Conservation (phyloP, 192 early-diverging fungal genomes). For the Glomus cerebriforme region DNA sequence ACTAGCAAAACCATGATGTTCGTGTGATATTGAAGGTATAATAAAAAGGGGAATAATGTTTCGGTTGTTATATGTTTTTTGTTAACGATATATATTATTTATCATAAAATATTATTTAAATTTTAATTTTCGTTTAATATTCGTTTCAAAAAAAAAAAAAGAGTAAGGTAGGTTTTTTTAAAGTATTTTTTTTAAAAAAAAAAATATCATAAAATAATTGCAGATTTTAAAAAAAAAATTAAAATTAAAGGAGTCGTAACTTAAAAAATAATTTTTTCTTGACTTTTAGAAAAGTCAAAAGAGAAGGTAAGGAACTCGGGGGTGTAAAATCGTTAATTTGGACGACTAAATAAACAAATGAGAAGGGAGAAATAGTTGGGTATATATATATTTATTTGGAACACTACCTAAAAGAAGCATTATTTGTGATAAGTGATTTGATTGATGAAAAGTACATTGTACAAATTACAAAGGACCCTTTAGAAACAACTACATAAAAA, state of each 20-base stretch:
- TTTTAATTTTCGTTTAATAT: neutral
- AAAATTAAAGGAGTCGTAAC: no score
- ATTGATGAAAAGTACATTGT: neutral
- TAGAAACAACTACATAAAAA: neutral
- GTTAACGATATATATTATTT: neutral
- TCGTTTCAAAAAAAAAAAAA: no score
- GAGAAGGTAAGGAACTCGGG: neutral
- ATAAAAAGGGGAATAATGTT: neutral
- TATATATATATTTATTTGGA: neutral
- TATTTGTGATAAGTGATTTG: neutral
- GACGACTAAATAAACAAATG: neutral
- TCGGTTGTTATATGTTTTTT: neutral
- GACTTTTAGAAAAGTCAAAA: neutral
- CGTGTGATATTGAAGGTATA: neutral
- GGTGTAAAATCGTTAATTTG: neutral
- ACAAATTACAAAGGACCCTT: neutral
- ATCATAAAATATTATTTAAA: neutral
- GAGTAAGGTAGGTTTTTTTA: no score
- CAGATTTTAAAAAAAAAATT: no score
- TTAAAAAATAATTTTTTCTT: neutral
- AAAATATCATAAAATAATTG: no score
- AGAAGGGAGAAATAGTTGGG: neutral
- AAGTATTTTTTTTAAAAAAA: no score
- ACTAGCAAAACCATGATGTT: constrained; percentile 33
- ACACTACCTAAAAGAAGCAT: no score